These are phyloP conservation scores for Abelmoschus esculentus DNA, from an alignment of 345 rosid genomes.

Conservation along the genomic window DNA sequence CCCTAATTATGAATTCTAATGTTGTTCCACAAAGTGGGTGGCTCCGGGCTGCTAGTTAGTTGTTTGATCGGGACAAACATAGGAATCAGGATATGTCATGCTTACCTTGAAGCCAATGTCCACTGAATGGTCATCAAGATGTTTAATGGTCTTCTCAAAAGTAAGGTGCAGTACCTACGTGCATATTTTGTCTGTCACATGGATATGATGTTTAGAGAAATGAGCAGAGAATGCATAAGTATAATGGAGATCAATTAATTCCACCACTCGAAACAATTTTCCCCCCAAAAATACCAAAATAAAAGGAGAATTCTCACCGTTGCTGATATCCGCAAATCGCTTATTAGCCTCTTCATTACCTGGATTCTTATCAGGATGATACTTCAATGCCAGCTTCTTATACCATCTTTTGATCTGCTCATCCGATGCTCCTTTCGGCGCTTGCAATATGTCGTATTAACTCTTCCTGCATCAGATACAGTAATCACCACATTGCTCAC, in stretches of 20 bases:
- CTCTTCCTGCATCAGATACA: slow-evolving; percentile 53
- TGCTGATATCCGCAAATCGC: slow-evolving; percentile 80
- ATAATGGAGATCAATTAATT: not conserved
- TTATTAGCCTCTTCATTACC: slow-evolving; percentile 95
- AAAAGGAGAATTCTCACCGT: slow-evolving; percentile 39
- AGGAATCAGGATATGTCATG: not conserved
- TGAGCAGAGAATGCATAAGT: not conserved
- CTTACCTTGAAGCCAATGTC: slow-evolving; percentile 77
- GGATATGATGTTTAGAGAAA: not conserved
- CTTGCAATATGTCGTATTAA: slow-evolving; percentile 87
- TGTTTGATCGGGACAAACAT: not conserved
- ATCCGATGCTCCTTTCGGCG: slow-evolving; percentile 80
- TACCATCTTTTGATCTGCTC: slow-evolving; percentile 97
- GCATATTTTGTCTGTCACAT: not conserved
- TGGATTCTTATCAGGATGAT: slow-evolving; percentile 95
- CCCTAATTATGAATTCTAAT: not conserved
- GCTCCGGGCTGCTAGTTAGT: not conserved
- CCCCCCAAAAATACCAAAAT: not conserved
- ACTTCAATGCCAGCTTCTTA: slow-evolving; percentile 91
- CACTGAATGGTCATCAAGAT: slow-evolving; percentile 81
- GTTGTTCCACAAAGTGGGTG: not conserved
- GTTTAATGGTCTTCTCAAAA: slow-evolving; percentile 81
- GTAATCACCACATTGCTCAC: not conserved
- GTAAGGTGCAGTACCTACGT: not conserved
- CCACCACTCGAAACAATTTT: not conserved